A percentile compares a stretch with the other conserved stretches of the same genome.
Conservation (phyloP, 2,329 filamentous ascomycete species). For the Orbilia quercus region DNA sequence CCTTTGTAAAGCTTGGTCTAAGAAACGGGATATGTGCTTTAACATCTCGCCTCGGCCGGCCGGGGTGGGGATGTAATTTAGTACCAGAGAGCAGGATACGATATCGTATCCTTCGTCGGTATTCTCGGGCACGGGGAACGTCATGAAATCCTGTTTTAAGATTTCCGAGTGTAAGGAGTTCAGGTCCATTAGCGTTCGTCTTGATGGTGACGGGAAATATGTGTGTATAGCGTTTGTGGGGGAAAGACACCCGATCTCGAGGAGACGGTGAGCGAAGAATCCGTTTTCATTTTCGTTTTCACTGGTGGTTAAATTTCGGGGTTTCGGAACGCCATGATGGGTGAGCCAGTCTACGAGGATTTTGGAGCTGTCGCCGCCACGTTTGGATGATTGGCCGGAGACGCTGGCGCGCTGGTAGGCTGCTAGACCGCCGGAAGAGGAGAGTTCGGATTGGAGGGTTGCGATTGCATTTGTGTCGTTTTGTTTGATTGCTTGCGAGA, state of each 20-base stretch:
- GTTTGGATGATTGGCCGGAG: conserved; percentile 74
- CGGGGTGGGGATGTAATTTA: conserved; percentile 91
- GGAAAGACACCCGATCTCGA: conserved; percentile 90
- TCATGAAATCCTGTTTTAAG: conserved; percentile 91
- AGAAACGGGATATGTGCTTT: conserved; percentile 70
- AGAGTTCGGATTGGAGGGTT: conserved; percentile 68
- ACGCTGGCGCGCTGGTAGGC: conserved; percentile 76
- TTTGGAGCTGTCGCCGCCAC: conserved; percentile 75
- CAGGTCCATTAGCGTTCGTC: conserved; percentile 76
- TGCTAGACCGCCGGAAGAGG: conserved; percentile 71
- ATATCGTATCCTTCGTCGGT: conserved; percentile 80
- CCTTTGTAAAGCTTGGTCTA: conserved; percentile 33
- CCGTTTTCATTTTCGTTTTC: conserved; percentile 57
- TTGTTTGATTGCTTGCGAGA: conserved; percentile 68
- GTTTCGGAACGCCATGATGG: conserved; percentile 47
- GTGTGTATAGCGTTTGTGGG: conserved; percentile 79
- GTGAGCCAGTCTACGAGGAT: conserved; percentile 74
- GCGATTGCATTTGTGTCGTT: conserved; percentile 68
- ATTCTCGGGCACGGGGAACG: conserved; percentile 76
- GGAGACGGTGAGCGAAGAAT: conserved; percentile 70
- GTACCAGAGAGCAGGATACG: conserved; percentile 87
- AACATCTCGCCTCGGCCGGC: conserved; percentile 85
- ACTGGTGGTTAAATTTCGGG: conserved; percentile 8
- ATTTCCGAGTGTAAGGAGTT: conserved; percentile 87
- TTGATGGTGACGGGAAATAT: conserved; percentile 77